Base-by-base conservation (phyloP, 768 basidiomycete genomes). In the Amanita molliuscula region DNA sequence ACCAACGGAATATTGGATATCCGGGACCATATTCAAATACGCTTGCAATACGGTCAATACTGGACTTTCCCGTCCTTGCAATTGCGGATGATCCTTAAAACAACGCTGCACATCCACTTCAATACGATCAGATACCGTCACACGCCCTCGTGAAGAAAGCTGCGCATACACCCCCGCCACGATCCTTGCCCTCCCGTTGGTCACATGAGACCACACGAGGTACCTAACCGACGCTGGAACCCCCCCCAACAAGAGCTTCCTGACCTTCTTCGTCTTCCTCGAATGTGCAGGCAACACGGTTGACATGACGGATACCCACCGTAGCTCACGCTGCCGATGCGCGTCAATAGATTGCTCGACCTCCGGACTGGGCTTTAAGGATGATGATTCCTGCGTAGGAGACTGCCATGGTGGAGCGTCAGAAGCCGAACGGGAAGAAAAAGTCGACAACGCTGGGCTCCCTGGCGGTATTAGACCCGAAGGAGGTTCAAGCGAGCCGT, bases 211-310 rank as follows among this genome's bases (percentile, higher is more conserved):
- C 90, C 90, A 93, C 3, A 91, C 88, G 13, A 82, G 76, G 55
- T 88, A 91, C 8, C 90, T 74, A 21, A 93, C 87, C 9, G 83
- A 87, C 8, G 84, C 80, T 0, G 90, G 90, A 0, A 93, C 84
- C 33, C 81, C 80, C n/a, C 89, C 86, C 38, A 81, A 65, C 25
- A 91, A 56, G 6, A 93, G 65, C 57, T 82, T 84, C 55, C 78
- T 74, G 9, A 89, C 72, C 59, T 91, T 92, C 65, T 90, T 90
- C 61, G 67, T 84, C 70, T 86, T 91, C 44, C 79, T 73, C 1
- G 84, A 77, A 55, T 84, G 79, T 2, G 79, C 64, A 0, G 88
- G 67, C 0, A 78, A 70, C 0, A 75, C 71, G 0, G 77, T 61
- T 0, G 78, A 69, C 60, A 90, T 73, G 6, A 79, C 58, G 0